Evolutionary conservation across 371 early-diverging fungal species (phyloP).

Genomic region (Mucor velutinosus): DNA sequence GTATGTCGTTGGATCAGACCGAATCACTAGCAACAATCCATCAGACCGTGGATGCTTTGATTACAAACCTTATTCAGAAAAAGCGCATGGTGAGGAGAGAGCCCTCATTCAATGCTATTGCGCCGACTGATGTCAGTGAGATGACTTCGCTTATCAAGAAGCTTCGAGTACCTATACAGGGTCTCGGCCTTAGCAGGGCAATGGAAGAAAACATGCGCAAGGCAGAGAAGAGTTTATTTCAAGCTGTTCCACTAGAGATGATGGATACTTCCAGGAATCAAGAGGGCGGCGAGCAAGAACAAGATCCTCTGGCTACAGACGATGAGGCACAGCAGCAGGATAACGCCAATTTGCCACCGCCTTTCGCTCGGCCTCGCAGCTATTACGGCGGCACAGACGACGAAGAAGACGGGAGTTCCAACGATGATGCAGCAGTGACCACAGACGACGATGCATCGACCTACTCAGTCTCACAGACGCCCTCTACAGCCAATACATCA

Average conservation of each 20-base stretch:
- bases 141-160: slow-evolving; percentile 41
- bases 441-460: slow-evolving; percentile 3
- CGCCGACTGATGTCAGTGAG: slow-evolving; percentile 44
- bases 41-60: slow-evolving; percentile 25
- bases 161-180: slow-evolving; percentile 39
- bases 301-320: neutral
- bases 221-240: slow-evolving; percentile 13
- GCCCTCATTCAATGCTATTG: slow-evolving; percentile 35
- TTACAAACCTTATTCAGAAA: slow-evolving; percentile 26
- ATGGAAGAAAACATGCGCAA: slow-evolving; percentile 53
- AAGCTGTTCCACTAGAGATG: neutral
- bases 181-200: slow-evolving; percentile 35
- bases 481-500: neutral
- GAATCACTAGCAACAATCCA: slow-evolving; percentile 32
- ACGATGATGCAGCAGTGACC: neutral
- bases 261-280: neutral
- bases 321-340: neutral
- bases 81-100: slow-evolving; percentile 46
- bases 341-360: neutral
- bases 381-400: slow-evolving; percentile 32
- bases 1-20: neutral
- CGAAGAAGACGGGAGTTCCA: slow-evolving; percentile 10
- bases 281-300: neutral
- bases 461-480: neutral
- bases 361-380: slow-evolving; percentile 18